Percentiles rank a stretch among this genome's conserved stretches.
Evolutionary conservation across 495 filamentous ascomycete genomes (phyloP).

Genomic region (Cercophora samala): DNA sequence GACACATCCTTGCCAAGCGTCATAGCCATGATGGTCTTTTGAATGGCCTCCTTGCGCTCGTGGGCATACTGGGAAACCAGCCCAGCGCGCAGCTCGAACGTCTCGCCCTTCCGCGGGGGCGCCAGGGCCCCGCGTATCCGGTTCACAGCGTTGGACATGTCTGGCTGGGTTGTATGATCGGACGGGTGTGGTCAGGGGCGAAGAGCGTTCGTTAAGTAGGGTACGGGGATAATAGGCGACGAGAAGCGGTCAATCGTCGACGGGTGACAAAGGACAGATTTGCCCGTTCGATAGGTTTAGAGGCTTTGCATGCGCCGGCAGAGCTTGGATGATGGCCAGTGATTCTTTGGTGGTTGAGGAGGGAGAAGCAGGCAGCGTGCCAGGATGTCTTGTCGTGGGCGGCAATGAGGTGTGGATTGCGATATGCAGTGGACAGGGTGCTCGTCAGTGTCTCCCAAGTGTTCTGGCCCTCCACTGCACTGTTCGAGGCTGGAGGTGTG

Average conservation of each 20-base stretch:
- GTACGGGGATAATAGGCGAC: slow-evolving; percentile 4
- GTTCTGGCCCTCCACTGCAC: slow-evolving; percentile 8
- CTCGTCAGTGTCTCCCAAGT: slow-evolving; percentile 8
- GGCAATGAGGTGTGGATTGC: slow-evolving; percentile 12
- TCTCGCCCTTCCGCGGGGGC: slow-evolving; percentile 91
- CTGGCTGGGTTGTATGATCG: slow-evolving; percentile 1
- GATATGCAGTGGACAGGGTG: slow-evolving; percentile 7
- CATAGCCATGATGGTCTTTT: slow-evolving; percentile 99
- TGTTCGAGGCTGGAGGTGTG: slow-evolving; percentile 13
- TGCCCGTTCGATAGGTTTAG: neutral
- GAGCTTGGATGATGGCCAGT: neutral
- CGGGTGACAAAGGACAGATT: slow-evolving; percentile 11
- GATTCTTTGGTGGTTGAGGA: neutral
- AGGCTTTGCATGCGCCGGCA: neutral
- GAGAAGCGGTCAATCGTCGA: slow-evolving; percentile 21
- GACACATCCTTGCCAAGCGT: slow-evolving; percentile 98
- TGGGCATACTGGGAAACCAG: slow-evolving; percentile 99
- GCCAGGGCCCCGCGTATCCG: slow-evolving; percentile 92
- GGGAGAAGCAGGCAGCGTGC: slow-evolving; percentile 3
- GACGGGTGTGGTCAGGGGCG: neutral
- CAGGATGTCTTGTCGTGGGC: slow-evolving; percentile 1
- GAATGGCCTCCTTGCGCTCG: slow-evolving; percentile 97
- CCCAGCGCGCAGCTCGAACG: slow-evolving; percentile 93
- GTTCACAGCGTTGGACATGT: slow-evolving; percentile 81
- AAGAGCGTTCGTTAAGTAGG: slow-evolving; percentile 5